Percentiles rank a stretch among this genome's conserved stretches.
Evolutionary conservation across 2,329 filamentous ascomycete genomes (phyloP).

Genomic region (Xylariaceae sp.): DNA sequence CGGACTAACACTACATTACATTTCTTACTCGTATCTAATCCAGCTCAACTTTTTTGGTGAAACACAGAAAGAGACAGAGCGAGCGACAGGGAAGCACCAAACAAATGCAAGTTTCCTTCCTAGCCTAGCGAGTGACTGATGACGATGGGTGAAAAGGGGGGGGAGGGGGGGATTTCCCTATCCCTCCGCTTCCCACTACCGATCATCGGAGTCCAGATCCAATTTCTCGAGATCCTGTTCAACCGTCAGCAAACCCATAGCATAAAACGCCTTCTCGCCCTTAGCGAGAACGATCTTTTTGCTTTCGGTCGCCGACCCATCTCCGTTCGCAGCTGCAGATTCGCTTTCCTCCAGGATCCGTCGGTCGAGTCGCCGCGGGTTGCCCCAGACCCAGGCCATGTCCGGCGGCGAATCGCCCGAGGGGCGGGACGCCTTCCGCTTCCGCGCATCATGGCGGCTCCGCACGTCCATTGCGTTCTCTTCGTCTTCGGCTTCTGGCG

Average conservation of each 20-base stretch:
- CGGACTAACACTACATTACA: background rate
- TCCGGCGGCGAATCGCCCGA: constrained; percentile 9
- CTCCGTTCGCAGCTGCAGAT: constrained; percentile 23
- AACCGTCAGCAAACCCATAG: constrained; percentile 71
- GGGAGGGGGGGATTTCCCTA: background rate
- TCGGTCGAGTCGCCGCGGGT: constrained; percentile 46
- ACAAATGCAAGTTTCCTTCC: background rate
- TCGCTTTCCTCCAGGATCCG: constrained; percentile 45
- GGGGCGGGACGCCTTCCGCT: constrained; percentile 6
- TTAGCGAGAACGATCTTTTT: constrained; percentile 53
- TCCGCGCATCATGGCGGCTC: constrained; percentile 12
- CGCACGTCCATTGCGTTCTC: constrained; percentile 29
- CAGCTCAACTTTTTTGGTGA: background rate
- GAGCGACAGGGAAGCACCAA: background rate
- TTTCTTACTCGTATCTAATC: constrained; percentile 1
- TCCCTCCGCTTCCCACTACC: background rate
- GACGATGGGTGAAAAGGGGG: too few relatives aligned
- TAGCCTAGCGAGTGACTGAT: background rate
- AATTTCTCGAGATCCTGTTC: constrained; percentile 67
- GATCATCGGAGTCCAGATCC: constrained; percentile 44
- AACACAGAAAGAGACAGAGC: background rate
- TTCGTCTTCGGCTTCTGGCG: constrained; percentile 23
- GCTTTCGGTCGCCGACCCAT: constrained; percentile 5
- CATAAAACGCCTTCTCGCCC: constrained; percentile 63
- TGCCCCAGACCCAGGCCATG: constrained; percentile 40